Base-by-base conservation (phyloP, 768 basidiomycete species). In the Podaxis rugospora region DNA sequence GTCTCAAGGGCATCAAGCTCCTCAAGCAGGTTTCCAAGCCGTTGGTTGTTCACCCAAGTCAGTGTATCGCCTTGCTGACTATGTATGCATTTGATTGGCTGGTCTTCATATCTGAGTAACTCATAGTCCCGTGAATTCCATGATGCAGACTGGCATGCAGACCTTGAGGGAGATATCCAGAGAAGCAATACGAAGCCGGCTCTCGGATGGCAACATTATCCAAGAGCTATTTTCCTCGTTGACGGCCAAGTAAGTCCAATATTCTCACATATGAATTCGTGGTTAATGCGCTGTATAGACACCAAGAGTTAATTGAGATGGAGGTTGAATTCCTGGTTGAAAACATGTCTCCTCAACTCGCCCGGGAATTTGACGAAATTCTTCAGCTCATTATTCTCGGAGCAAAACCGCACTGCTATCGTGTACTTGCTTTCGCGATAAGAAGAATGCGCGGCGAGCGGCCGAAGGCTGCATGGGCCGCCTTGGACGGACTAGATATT, bases 41-140 rank as follows among this genome's bases (percentile, higher is more conserved):
- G 25, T 61, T 42, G 57, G 47, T 21, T 74, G 73, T 35, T 75
- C 73, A 10, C 73, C 74, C 58, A 74, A 75, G 66, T 74, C 73
- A 10, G 75, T 75, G 75, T 75, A 74, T 65, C 70, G 74, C 54
- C 67, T 74, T 5, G 73, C 73, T 25, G 36, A 13, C 16, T 64
- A 32, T 21, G 73, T 74, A 55, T 62, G 23, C 28, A 27, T 51
- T 16, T 16, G 14, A 36, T 9, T 27, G 6, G 13, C 18, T 18
- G n/a, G 4, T 21, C 16, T 13, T 18, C n/a, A 6, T 5, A 5
- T 7, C 5, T 1, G 42, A 7, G n/a, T 13, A 4, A 25, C 35
- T 35, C 11, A 35, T 14, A 7, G n/a, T 9, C 28, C 9, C 18
- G n/a, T 9, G 27, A 49, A 18, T 21, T 23, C 25, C 18, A 9